Evolutionary conservation across 228 moss, liverwort and hornwort species (phyloP), one percentile per base, ranked within the genome.

Genomic region (Sphagnum magellanicum): DNA sequence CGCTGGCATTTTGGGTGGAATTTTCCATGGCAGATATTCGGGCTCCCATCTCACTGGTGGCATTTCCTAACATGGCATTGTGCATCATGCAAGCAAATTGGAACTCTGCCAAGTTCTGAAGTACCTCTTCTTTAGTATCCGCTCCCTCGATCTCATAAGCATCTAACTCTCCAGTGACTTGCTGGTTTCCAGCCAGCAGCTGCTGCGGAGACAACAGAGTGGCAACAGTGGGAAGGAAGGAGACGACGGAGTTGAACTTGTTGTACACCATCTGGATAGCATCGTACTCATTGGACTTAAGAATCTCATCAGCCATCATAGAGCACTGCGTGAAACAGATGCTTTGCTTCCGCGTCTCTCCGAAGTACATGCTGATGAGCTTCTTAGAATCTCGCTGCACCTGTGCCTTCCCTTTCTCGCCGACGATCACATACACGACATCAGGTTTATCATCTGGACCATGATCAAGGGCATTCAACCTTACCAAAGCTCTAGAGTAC

Each of bases 241-340:
- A 80, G 51, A 97, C 93, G 5, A 91, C 97, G 5, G 97, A 76
- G 53, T 82, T 81, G 75, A 97, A 97, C 83, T 90, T 97, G 72
- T 90, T 97, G 71, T 79, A 93, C 49, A 97, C 90, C 74, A 97
- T 7, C 71, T 93, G 84, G 78, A 97, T 83, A 72, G 80, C 91
- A 72, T 97, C 97, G 66, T 76, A 97, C 64, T 97, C 90, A 76
- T 88, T 88, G 60, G 32, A 79, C 85, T 90, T 90, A 73, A 91
- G 76, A 75, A 97, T 91, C 73, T 97, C 97, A 79, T 93, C 93
- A 11, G 93, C 79, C 6, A 97, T 83, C 93, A 88, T 93, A 16
- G 90, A 58, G 7, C 73, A 77, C 77, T 93, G 93, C 0, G 97
- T 87, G 70, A 84, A 97, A 75, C 86, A 91, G 74, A 97, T 82